phyloP scores from a whole-genome alignment of 1,284 basidiomycete genomes.

The Irpex sp. region DNA sequence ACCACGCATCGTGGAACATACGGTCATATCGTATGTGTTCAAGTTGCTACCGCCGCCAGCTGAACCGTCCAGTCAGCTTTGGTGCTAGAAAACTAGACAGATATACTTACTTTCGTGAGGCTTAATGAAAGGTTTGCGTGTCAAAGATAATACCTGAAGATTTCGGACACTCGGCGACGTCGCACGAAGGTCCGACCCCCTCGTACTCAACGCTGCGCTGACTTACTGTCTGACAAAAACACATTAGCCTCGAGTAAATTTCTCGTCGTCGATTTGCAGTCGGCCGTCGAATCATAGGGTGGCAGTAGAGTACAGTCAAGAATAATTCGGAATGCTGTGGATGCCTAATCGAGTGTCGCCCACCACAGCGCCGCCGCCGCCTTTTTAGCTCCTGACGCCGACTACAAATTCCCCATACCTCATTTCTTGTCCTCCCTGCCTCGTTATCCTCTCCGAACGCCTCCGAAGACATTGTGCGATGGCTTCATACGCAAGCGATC shows the following conservation, averaged over 20 bases:
- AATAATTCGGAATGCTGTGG: background rate
- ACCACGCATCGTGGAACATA: too few relatives aligned
- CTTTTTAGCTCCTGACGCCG: background rate
- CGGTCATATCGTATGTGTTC: too few relatives aligned
- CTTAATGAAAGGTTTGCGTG: too few relatives aligned
- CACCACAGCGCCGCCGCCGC: too few relatives aligned
- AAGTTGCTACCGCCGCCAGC: too few relatives aligned
- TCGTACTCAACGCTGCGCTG: background rate
- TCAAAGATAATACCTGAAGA: too few relatives aligned
- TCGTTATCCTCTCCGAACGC: constrained; percentile 10
- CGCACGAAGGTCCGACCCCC: background rate
- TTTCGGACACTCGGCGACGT: background rate
- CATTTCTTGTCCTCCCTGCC: background rate
- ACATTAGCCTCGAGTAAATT: background rate
- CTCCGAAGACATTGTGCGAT: constrained; percentile 19
- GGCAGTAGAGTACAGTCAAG: background rate
- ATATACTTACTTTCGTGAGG: too few relatives aligned
- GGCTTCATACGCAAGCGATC: constrained; percentile 29
- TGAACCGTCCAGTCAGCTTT: too few relatives aligned
- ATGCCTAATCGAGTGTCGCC: background rate
- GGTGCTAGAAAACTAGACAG: too few relatives aligned
- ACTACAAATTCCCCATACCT: background rate
- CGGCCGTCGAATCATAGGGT: background rate
- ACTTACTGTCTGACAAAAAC: background rate
- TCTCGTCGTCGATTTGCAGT: background rate